phyloP scores from a whole-genome alignment of 345 rosid genomes.

The Eucalyptus pauciflora region DNA sequence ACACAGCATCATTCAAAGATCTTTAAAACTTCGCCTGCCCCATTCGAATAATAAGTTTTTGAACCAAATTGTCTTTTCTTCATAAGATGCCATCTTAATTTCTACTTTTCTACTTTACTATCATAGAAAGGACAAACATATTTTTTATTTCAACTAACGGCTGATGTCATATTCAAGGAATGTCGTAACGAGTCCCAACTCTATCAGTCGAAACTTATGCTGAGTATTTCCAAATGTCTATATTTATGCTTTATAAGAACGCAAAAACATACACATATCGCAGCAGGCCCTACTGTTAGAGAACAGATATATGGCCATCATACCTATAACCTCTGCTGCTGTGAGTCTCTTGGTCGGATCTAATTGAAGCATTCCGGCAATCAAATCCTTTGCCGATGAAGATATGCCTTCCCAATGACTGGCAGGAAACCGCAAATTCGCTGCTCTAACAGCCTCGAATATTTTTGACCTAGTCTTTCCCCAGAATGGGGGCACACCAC shows the following conservation, averaged over 20 bases:
- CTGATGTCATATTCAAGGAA: neutral
- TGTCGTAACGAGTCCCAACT: neutral
- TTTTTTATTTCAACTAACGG: neutral
- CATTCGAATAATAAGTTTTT: neutral
- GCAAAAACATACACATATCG: neutral
- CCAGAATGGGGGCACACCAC: constrained; percentile 63
- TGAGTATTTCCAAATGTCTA: neutral
- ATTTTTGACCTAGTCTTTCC: constrained; percentile 77
- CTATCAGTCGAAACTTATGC: neutral
- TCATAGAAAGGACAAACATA: neutral
- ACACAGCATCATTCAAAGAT: neutral
- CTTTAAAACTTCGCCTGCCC: neutral
- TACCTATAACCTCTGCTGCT: constrained; percentile 60
- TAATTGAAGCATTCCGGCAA: constrained; percentile 57
- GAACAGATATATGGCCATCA: neutral
- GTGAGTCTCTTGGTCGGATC: constrained; percentile 66
- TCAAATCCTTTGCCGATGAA: constrained; percentile 48
- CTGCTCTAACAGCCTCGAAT: constrained; percentile 78
- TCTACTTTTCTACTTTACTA: neutral
- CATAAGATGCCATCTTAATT: neutral
- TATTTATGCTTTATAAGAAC: neutral
- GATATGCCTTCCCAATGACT: constrained; percentile 65
- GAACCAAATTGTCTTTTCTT: neutral
- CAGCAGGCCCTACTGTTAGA: neutral
- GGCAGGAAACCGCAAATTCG: constrained; percentile 54